These are phyloP conservation scores for Xylaria nigripes DNA, from an alignment of 495 filamentous ascomycete genomes.

Conservation along the genomic window DNA sequence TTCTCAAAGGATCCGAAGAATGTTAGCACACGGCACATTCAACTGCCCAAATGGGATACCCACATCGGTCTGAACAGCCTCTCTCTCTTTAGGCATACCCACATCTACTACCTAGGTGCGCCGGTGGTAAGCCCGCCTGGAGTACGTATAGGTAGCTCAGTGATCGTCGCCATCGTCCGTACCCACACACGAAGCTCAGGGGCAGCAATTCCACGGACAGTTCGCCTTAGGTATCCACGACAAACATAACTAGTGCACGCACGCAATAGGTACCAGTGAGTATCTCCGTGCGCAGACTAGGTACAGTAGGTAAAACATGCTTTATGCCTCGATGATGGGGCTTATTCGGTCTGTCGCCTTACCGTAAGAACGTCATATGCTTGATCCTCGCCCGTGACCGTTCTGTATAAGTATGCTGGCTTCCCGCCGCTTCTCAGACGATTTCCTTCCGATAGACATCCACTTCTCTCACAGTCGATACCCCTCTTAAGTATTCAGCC, in stretches of 20 bases:
- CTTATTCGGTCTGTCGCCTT: background rate
- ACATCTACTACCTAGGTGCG: too few relatives aligned
- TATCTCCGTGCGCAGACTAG: too few relatives aligned
- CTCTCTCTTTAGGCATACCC: background rate
- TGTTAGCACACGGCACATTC: background rate
- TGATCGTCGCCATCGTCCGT: background rate
- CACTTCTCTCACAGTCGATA: background rate
- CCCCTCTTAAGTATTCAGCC: slow-evolving; percentile 9
- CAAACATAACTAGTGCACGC: background rate
- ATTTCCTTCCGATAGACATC: background rate
- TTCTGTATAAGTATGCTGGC: slow-evolving; percentile 2
- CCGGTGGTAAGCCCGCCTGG: background rate
- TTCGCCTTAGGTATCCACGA: background rate
- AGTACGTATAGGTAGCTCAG: too few relatives aligned
- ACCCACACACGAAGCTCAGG: background rate
- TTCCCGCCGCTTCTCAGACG: slow-evolving; percentile 12
- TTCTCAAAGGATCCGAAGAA: too few relatives aligned
- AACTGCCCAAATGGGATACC: background rate
- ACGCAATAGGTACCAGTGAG: too few relatives aligned
- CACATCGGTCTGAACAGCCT: background rate
- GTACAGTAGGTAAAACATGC: too few relatives aligned
- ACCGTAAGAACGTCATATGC: too few relatives aligned
- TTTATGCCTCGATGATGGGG: too few relatives aligned
- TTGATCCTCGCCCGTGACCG: background rate
- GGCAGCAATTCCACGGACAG: background rate